Conservation (phyloP, 2,329 filamentous ascomycete genomes). For the Basipetospora sp. region DNA sequence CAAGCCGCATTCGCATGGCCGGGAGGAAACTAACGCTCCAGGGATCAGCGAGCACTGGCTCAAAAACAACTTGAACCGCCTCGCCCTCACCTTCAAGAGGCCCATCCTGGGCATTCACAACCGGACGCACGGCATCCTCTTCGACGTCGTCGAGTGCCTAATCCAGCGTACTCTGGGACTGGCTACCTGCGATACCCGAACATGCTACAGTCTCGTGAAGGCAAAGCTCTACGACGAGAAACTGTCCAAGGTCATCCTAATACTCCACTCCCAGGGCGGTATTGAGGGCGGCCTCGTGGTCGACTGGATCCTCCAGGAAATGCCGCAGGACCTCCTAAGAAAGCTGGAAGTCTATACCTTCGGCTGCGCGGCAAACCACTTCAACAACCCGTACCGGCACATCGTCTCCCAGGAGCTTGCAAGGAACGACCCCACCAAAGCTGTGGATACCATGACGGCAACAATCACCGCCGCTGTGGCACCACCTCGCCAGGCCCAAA, state of each 20-base stretch:
- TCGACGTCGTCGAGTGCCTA: constrained; percentile 64
- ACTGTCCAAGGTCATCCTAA: constrained; percentile 55
- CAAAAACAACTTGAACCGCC: constrained; percentile 53
- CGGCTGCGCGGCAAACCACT: constrained; percentile 65
- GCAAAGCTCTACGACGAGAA: constrained; percentile 44
- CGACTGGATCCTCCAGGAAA: constrained; percentile 62
- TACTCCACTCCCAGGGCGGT: constrained; percentile 64
- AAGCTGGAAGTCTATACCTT: constrained; percentile 70
- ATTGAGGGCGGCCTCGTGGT: constrained; percentile 59
- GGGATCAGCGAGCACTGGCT: constrained; percentile 49
- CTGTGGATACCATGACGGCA: constrained; percentile 19
- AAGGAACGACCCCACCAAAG: constrained; percentile 14
- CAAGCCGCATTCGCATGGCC: too few relatives aligned
- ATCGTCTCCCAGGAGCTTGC: constrained; percentile 24
- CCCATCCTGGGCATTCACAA: constrained; percentile 63
- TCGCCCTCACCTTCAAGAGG: constrained; percentile 58
- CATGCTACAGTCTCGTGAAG: constrained; percentile 49
- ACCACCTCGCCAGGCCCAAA: too few relatives aligned
- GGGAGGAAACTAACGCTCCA: not conserved
- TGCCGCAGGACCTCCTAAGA: constrained; percentile 47
- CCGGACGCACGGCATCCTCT: constrained; percentile 56
- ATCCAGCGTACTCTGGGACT: constrained; percentile 63
- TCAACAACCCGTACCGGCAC: constrained; percentile 57
- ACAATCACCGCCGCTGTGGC: constrained; percentile 13
- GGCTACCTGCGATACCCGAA: constrained; percentile 51